Evolutionary conservation across 179 eudicot species (phyloP).

Genomic region (Silene coronaria): DNA sequence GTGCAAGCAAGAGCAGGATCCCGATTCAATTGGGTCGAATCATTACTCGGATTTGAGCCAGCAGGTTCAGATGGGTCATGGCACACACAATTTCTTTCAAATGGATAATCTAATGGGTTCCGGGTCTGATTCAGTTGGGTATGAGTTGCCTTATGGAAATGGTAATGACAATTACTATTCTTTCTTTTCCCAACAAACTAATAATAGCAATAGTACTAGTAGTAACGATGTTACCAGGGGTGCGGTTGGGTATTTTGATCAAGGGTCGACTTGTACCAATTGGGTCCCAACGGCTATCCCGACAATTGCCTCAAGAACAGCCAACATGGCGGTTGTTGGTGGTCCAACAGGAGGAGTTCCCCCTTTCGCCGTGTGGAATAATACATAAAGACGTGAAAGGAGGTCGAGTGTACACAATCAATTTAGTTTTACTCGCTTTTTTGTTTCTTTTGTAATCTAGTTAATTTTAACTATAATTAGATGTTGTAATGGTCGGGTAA

Average conservation of each 20-base stretch:
- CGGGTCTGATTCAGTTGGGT: slow-evolving; percentile 8
- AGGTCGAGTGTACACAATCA: slow-evolving; percentile 2
- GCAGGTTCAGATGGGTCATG: slow-evolving; percentile 41
- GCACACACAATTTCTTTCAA: slow-evolving; percentile 56
- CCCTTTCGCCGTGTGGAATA: slow-evolving; percentile 65
- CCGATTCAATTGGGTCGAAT: slow-evolving; percentile 19
- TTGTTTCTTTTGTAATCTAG: too few species aligned
- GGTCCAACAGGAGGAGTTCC: slow-evolving; percentile 32
- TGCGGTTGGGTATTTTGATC: slow-evolving; percentile 26
- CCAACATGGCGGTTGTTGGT: slow-evolving; percentile 33
- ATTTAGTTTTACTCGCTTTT: too few species aligned
- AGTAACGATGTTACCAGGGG: not conserved
- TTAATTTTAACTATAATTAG: too few species aligned
- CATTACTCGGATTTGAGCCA: slow-evolving; percentile 31
- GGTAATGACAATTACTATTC: slow-evolving; percentile 43
- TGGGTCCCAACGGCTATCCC: slow-evolving; percentile 75
- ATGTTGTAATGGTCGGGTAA: not conserved
- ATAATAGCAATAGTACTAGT: too few species aligned
- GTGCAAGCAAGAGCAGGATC: slow-evolving; percentile 70
- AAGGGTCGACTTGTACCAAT: slow-evolving; percentile 40
- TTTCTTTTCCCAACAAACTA: slow-evolving; percentile 24
- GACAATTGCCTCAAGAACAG: slow-evolving; percentile 29
- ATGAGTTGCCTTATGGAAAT: slow-evolving; percentile 34
- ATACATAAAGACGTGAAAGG: slow-evolving; percentile 28
- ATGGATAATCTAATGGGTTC: slow-evolving; percentile 43